Percentiles rank a stretch among this genome's conserved stretches.
These are phyloP conservation scores for Clavariopsis aquatica DNA, from an alignment of 495 filamentous ascomycete species.

Conservation along the genomic window DNA sequence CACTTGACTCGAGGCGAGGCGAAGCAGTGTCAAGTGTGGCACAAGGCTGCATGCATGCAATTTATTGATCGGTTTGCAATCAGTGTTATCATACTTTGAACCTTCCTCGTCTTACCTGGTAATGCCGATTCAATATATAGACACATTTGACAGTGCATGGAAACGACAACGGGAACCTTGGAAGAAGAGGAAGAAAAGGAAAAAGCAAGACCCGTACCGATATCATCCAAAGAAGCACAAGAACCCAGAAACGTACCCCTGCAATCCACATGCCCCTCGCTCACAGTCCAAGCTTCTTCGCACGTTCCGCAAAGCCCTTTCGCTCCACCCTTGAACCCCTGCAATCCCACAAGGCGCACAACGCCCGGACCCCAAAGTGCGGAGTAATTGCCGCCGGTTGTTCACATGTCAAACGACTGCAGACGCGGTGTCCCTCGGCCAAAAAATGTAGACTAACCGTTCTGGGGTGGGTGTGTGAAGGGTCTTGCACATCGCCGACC, in stretches of 20 bases:
- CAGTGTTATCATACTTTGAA: too few relatives aligned
- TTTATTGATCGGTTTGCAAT: background rate
- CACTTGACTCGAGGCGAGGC: background rate
- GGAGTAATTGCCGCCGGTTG: conserved; percentile 1
- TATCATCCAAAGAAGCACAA: background rate
- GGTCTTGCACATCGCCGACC: background rate
- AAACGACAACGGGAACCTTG: too few relatives aligned
- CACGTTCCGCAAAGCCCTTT: too few relatives aligned
- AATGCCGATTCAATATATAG: too few relatives aligned
- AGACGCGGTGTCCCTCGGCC: background rate
- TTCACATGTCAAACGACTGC: background rate
- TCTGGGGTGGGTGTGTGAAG: background rate
- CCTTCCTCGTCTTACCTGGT: too few relatives aligned
- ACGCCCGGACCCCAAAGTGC: background rate
- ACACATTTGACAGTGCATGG: too few relatives aligned
- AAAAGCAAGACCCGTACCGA: background rate
- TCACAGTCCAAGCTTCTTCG: background rate
- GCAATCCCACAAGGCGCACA: background rate
- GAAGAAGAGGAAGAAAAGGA: background rate
- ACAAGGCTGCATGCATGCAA: background rate
- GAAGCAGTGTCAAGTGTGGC: background rate
- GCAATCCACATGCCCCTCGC: background rate
- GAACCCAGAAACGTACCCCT: background rate
- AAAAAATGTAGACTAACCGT: background rate
- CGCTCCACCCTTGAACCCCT: background rate